These are phyloP conservation scores for Suhomyces sp. DNA, from an alignment of 805 yeast genomes.

Conservation along the genomic window DNA sequence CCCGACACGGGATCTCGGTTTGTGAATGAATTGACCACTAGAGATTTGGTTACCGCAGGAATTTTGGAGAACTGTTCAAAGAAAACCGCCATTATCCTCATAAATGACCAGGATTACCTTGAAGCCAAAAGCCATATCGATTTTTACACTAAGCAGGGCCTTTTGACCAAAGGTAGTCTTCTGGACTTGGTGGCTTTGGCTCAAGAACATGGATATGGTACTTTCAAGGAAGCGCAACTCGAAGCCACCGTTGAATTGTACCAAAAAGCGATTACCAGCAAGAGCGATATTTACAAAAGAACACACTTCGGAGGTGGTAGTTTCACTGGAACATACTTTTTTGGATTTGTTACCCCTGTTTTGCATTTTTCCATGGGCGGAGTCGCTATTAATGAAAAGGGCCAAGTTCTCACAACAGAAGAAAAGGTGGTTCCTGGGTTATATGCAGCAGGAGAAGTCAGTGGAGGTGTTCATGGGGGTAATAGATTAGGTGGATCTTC, in stretches of 20 bases:
- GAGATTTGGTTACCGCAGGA: slow-evolving; percentile 52
- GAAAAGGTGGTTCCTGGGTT: slow-evolving; percentile 41
- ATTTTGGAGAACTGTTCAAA: slow-evolving; percentile 31
- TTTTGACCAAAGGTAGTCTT: slow-evolving; percentile 25
- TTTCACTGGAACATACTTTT: slow-evolving; percentile 27
- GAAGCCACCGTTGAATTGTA: slow-evolving; percentile 17
- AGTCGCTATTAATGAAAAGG: slow-evolving; percentile 19
- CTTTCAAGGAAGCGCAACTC: slow-evolving; percentile 3
- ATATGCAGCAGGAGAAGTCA: slow-evolving; percentile 65
- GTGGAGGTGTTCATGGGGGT: slow-evolving; percentile 69
- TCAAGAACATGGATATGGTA: slow-evolving; percentile 4
- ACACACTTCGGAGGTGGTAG: slow-evolving; percentile 22
- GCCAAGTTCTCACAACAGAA: slow-evolving; percentile 21
- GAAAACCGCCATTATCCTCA: slow-evolving; percentile 19
- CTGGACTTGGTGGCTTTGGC: slow-evolving; percentile 14
- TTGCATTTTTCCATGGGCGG: slow-evolving; percentile 31
- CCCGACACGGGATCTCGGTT: slow-evolving; percentile 48
- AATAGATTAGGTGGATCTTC: slow-evolving; percentile 62
- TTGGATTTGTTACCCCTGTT: slow-evolving; percentile 54
- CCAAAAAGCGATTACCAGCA: slow-evolving; percentile 15
- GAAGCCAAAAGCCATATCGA: slow-evolving; percentile 50
- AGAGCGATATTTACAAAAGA: slow-evolving; percentile 37
- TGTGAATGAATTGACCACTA: slow-evolving; percentile 52
- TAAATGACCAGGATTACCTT: slow-evolving; percentile 45
- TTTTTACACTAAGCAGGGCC: slow-evolving; percentile 40